Evolutionary conservation across 2,329 filamentous ascomycete genomes (phyloP), one percentile per base, ranked within the genome.

Genomic region (Paecilomyces fulvus): DNA sequence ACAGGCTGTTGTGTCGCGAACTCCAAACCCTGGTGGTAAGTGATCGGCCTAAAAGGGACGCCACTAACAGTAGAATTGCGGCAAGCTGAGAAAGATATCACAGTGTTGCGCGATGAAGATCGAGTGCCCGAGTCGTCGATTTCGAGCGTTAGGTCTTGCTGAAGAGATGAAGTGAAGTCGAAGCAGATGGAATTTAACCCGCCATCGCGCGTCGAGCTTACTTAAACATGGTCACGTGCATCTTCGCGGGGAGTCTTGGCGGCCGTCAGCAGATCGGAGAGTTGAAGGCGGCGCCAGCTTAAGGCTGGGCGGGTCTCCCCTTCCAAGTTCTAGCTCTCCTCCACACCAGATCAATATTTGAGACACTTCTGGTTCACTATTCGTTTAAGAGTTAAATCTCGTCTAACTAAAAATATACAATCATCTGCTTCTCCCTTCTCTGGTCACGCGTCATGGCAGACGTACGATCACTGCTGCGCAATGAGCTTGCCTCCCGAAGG

Each of bases 391-490:
- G 25, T 3, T 2, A 28, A 28, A 28, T 28, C 25, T 28, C 2
- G 25, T 28, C 25, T 28, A 28, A 23, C 25, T 28, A 28, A 23
- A 25, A n/a, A 23, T 49, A 30, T n/a, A 8, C 9, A 52, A 33
- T 1, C 51, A 12, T 31, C 20, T 9, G 52, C 50, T 55, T 28
- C n/a, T 56, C 12, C 25, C 55, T 43, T 37, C 17, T 23, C 14
- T 33, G 9, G 20, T 25, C 14, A 54, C 30, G 62, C 49, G 37
- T 17, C 33, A 92, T 94, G 88, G 80, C 89, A 63, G 89, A 95
- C 72, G 86, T 90, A 25, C 87, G 90, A 64, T 83, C 88, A 33
- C 82, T 95, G 52, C 81, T 95, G 57, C 88, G 89, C 64, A 87
- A 86, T 66, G 88, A 92, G 72, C 85, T 89, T 62, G 84, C 85